Evolutionary conservation across 1,284 basidiomycete species (phyloP), one percentile per base, ranked within the genome.

Genomic region (Rhodotorula sp.): DNA sequence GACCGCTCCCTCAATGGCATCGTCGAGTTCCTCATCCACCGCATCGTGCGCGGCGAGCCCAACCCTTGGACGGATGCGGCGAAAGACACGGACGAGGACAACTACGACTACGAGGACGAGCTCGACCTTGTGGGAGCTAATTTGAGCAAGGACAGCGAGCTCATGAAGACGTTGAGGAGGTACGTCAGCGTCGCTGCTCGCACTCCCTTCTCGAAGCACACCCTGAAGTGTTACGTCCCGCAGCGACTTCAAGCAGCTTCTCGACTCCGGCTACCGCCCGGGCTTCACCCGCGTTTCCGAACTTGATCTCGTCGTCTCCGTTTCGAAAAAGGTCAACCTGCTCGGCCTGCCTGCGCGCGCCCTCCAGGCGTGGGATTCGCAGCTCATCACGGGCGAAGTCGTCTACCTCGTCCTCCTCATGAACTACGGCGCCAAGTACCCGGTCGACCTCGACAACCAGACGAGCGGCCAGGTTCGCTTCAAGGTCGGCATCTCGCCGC

Each of bases 361-460:
- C 3, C 68, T 77, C 7, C 68, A 77, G 52, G 76, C 76, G 3
- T 77, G 76, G 76, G 76, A 77, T 55, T 64, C 71, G 58, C 45
- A 65, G 23, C 65, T 76, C 27, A 68, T 77, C 69, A 74, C 71
- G 13, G 71, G 71, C 48, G 49, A 76, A 50, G 68, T 68, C 27
- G 61, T 72, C 54, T 77, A 77, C 61, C 74, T 77, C 65, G 68
- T 74, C 56, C 66, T 76, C 9, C 66, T 77, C 48, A 67, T 74
- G 48, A 70, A 66, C 62, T 68, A 72, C 45, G 68, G 66, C 27
- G 13, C 55, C 16, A 59, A 42, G 27, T 77, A 77, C 56, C 76
- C 76, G 19, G 64, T 74, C 66, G 61, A 74, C 49, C 61, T 70
- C 42, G 73, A 75, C 58, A 68, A 72, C 54, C 49, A 59, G 23